Percentiles rank a stretch among this genome's conserved stretches.
Conservation (phyloP, 805 yeast genomes). For the Wickerhamiella azymoides region DNA sequence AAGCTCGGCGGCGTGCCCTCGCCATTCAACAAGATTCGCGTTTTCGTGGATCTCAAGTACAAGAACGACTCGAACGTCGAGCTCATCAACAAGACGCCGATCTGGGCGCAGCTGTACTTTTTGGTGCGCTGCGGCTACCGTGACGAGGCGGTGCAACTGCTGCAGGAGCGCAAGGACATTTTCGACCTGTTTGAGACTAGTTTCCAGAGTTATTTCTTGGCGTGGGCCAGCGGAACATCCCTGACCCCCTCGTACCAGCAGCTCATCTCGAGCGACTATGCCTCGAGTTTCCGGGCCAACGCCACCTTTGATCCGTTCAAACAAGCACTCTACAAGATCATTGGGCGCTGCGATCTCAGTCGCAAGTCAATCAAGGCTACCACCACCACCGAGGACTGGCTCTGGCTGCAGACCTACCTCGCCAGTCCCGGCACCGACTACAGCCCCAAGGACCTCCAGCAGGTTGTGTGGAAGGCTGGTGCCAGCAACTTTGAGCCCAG, state of each 20-base stretch:
- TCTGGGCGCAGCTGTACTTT: conserved; percentile 89
- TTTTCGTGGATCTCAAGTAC: conserved; percentile 40
- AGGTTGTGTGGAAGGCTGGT: conserved; percentile 57
- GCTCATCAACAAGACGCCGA: conserved; percentile 67
- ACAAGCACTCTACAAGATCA: conserved; percentile 75
- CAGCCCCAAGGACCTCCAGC: conserved; percentile 59
- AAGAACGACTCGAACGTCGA: conserved; percentile 33
- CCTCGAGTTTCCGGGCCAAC: conserved; percentile 58
- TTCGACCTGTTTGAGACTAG: conserved; percentile 77
- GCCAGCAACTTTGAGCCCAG: conserved; percentile 40
- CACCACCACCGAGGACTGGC: conserved; percentile 84
- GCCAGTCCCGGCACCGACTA: conserved; percentile 29
- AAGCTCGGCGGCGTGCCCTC: conserved; percentile 56
- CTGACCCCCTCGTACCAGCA: conserved; percentile 52
- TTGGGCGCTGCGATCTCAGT: conserved; percentile 72
- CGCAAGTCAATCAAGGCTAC: conserved; percentile 55
- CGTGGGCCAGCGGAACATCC: conserved; percentile 43
- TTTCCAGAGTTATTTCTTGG: conserved; percentile 66
- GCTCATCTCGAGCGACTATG: conserved; percentile 65
- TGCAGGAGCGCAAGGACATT: conserved; percentile 46
- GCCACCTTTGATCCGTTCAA: conserved; percentile 75
- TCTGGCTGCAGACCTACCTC: conserved; percentile 81
- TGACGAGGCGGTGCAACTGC: conserved; percentile 62
- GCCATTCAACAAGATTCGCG: conserved; percentile 54
- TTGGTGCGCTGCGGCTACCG: conserved; percentile 71